Percentiles rank a stretch among this genome's conserved stretches.
phyloP scores from a whole-genome alignment of 1,139 yeast genomes.

The Hanseniaspora sp. region DNA sequence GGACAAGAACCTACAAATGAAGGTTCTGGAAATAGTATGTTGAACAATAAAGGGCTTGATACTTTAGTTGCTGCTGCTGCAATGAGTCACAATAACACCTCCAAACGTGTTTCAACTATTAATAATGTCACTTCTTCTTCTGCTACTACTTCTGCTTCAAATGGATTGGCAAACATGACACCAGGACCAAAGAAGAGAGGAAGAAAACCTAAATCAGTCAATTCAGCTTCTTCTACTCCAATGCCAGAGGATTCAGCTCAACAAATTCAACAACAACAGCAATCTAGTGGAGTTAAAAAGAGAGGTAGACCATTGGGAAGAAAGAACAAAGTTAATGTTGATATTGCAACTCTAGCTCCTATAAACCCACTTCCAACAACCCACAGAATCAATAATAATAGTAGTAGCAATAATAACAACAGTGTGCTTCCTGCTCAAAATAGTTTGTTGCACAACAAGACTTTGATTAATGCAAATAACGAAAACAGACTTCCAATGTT shows the following conservation, averaged over 20 bases:
- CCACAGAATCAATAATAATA: not conserved
- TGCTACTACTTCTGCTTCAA: not conserved
- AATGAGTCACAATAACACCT: not conserved
- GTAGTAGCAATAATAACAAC: not conserved
- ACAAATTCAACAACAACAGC: not conserved
- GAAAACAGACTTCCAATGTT: slow-evolving; percentile 6
- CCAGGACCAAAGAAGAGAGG: slow-evolving; percentile 14
- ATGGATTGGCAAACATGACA: not conserved
- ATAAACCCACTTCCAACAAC: not conserved
- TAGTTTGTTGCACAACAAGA: not conserved
- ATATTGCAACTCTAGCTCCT: not conserved
- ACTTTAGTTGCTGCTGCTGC: slow-evolving; percentile 12
- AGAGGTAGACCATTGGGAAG: slow-evolving; percentile 15
- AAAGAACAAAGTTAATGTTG: slow-evolving; percentile 6
- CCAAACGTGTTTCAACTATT: not conserved
- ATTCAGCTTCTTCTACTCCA: not conserved
- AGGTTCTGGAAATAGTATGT: not conserved
- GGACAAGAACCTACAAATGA: not conserved
- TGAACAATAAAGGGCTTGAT: not conserved
- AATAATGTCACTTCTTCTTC: not conserved
- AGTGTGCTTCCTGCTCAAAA: too few species aligned
- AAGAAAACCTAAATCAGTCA: slow-evolving; percentile 10
- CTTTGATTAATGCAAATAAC: not conserved
- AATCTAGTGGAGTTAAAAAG: slow-evolving; percentile 2
- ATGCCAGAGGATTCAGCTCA: not conserved